Evolutionary conservation across 2,329 filamentous ascomycete species (phyloP).

Genomic region (Zopfia rhizophila): DNA sequence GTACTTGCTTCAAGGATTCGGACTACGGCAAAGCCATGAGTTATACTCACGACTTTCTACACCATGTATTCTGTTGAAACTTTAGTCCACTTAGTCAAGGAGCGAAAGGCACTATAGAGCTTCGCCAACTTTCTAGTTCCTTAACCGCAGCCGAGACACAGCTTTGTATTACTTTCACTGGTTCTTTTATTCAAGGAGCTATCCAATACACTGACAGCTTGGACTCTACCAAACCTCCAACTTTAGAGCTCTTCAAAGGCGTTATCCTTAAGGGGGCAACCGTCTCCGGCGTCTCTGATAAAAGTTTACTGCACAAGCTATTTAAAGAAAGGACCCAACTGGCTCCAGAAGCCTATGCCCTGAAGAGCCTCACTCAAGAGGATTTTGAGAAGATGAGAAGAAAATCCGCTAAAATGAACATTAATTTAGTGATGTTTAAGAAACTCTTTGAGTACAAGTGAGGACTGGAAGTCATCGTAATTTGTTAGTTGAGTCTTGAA

Average conservation of each 20-base stretch:
- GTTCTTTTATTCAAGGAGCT: constrained; percentile 5
- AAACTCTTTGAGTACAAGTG: constrained; percentile 1
- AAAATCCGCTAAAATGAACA: background rate
- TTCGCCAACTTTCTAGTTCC: constrained; percentile 9
- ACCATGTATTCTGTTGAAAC: constrained; percentile 6
- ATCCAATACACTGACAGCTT: constrained; percentile 1
- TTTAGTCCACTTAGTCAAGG: background rate
- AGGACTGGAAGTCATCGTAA: too few relatives aligned
- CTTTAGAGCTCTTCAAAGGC: constrained; percentile 5
- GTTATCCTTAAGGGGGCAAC: constrained; percentile 1
- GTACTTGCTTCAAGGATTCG: background rate
- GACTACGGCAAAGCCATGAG: background rate
- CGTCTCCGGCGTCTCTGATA: background rate
- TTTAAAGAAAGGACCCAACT: background rate
- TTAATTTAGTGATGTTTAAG: background rate
- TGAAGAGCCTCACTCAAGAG: background rate
- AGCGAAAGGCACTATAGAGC: constrained; percentile 8
- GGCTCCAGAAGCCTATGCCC: background rate
- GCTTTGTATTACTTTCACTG: constrained; percentile 8
- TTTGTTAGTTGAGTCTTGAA: too few relatives aligned
- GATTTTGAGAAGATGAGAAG: background rate
- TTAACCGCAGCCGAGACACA: background rate
- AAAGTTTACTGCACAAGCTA: background rate
- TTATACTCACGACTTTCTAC: background rate
- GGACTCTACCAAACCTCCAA: background rate